Percentiles rank a stretch among this genome's conserved stretches.
These are phyloP conservation scores for Elsinoe perseae DNA, from an alignment of 2,329 filamentous ascomycete species.

Conservation along the genomic window DNA sequence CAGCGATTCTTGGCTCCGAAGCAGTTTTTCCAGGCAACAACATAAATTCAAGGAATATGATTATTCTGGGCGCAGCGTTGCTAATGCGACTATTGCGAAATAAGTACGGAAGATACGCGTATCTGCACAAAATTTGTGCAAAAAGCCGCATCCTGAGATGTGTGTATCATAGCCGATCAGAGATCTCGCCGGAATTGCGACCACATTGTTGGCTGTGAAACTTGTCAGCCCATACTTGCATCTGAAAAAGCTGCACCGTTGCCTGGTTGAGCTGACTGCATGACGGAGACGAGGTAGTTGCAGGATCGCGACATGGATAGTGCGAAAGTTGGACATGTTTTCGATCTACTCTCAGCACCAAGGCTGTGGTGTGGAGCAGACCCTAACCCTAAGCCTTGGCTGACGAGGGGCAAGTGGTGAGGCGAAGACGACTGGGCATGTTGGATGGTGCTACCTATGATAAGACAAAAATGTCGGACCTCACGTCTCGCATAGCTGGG, in stretches of 20 bases:
- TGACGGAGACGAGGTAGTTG: neutral
- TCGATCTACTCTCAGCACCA: neutral
- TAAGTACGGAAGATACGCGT: neutral
- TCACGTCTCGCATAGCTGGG: constrained; percentile 28
- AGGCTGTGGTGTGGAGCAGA: neutral
- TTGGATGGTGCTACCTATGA: too few species aligned
- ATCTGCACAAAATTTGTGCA: constrained; percentile 1
- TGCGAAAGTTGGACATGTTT: neutral
- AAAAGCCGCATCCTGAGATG: neutral
- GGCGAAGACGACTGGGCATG: neutral
- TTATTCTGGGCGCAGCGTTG: neutral
- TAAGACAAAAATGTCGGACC: neutral
- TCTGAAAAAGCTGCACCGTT: neutral
- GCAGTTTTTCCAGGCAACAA: neutral
- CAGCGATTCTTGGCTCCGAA: neutral
- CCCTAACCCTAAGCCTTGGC: neutral
- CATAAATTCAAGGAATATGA: neutral
- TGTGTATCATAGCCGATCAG: neutral
- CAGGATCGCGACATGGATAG: neutral
- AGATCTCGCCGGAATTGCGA: neutral
- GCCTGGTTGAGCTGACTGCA: neutral
- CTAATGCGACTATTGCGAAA: neutral
- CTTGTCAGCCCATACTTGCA: neutral
- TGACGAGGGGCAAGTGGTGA: neutral
- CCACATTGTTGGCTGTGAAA: neutral